Conservation (phyloP, 768 basidiomycete genomes). For the Macrolepiota albuminosa region DNA sequence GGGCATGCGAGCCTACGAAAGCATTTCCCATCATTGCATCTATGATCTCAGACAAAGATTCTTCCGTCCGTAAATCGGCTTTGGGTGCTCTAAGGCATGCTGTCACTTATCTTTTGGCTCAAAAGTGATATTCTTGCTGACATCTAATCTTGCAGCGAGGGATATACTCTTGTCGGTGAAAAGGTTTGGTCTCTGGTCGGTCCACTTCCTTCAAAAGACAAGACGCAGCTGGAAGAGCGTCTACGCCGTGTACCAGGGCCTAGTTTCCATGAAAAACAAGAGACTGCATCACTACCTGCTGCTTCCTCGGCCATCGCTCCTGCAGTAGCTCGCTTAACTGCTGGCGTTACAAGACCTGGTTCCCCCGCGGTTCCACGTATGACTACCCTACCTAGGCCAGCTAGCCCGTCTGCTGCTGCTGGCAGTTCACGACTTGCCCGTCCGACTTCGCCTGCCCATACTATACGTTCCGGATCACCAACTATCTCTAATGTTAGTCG, state of each 20-base stretch:
- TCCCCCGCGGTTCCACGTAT: constrained; percentile 17
- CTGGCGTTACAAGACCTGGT: constrained; percentile 42
- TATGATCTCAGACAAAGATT: constrained; percentile 87
- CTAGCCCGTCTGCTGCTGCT: constrained; percentile 26
- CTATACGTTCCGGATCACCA: constrained; percentile 38
- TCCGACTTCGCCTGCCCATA: constrained; percentile 44
- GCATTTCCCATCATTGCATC: constrained; percentile 74
- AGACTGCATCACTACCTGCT: constrained; percentile 22
- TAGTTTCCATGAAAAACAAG: constrained; percentile 40
- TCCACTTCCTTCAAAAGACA: constrained; percentile 75
- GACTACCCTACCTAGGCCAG: constrained; percentile 15
- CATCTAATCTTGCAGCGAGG: constrained; percentile 49
- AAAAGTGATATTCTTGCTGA: constrained; percentile 3
- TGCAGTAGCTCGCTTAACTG: constrained; percentile 50
- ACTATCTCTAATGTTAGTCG: constrained; percentile 27
- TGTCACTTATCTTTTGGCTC: neutral
- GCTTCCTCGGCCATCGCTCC: constrained; percentile 19
- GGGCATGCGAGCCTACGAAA: constrained; percentile 75
- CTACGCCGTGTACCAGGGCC: constrained; percentile 77
- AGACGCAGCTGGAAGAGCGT: constrained; percentile 88
- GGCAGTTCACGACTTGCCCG: constrained; percentile 32
- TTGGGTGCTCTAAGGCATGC: constrained; percentile 71
- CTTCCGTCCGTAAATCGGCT: constrained; percentile 83
- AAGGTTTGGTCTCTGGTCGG: constrained; percentile 81
- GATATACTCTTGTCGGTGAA: constrained; percentile 79